phyloP scores from a whole-genome alignment of 2,329 filamentous ascomycete species.

The Fusarium decemcellulare region DNA sequence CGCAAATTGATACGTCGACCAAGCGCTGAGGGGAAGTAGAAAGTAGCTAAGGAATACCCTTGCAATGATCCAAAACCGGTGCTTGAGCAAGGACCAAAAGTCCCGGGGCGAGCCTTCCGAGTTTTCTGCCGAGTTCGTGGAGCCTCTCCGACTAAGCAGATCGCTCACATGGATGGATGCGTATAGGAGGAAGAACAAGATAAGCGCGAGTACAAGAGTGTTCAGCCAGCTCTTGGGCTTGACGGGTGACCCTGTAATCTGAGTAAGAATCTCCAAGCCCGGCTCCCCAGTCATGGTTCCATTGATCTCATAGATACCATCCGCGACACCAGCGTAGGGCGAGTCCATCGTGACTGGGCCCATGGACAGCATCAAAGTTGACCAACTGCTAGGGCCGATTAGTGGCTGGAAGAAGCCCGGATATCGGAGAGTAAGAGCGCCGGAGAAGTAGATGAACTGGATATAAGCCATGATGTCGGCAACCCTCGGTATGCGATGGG shows the following conservation, averaged over 20 bases:
- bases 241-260: slow-evolving; percentile 75
- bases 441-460: slow-evolving; percentile 81
- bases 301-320: slow-evolving; percentile 76
- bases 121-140: not conserved
- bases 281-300: slow-evolving; percentile 68
- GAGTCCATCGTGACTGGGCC: slow-evolving; percentile 41
- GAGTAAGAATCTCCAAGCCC: slow-evolving; percentile 76
- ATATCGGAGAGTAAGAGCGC: slow-evolving; percentile 77
- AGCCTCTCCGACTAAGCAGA: not conserved
- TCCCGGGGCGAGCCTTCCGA: rapidly evolving
- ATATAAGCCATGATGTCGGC: slow-evolving; percentile 78
- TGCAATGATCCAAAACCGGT: slow-evolving; percentile 63
- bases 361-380: slow-evolving; percentile 71
- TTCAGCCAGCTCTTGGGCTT: slow-evolving; percentile 77
- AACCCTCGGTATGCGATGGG: too few relatives aligned
- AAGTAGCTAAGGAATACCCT: slow-evolving; percentile 84
- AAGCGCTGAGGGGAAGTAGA: slow-evolving; percentile 77
- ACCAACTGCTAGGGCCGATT: slow-evolving; percentile 77
- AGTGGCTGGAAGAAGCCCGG: slow-evolving; percentile 82
- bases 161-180: slow-evolving; percentile 64
- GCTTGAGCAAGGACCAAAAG: slow-evolving; percentile 55
- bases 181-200: slow-evolving; percentile 70
- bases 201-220: slow-evolving; percentile 76
- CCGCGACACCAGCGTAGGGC: slow-evolving; percentile 52
- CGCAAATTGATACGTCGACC: slow-evolving; percentile 79